Base-by-base conservation (phyloP, 805 yeast genomes). In the Sporopachydermia quercuum region DNA sequence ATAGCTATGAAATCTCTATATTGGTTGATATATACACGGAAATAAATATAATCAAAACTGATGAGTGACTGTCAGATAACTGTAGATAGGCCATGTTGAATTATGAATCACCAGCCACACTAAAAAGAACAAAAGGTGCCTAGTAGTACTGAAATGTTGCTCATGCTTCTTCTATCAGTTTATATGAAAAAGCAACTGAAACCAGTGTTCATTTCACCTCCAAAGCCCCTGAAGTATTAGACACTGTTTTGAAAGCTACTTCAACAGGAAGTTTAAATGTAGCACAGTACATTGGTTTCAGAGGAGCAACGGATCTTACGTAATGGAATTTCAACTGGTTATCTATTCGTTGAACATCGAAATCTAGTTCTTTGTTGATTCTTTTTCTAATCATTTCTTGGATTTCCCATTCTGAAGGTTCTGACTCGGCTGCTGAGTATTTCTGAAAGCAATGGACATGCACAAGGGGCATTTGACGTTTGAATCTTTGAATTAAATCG, bases 391-490 rank as follows among this genome's bases (percentile, higher is more conserved):
- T 70, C 47, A 94, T 67, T n/a, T 50, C 57, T 39, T 77, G 74
- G 16, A 89, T 61, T 36, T 74, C 85, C n/a, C 74, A 78, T 48
- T 70, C 63, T 0, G 74, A 51, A 3, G 94, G 89, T 47, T 76
- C 85, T 0, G 78, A 73, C 48, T 76, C 93, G 35, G 68, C 72
- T 1, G 79, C 78, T n/a, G 74, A 73, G 51, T 75, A 82, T 57
- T 93, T 91, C 57, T 83, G 91, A 63, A 91, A 91, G 57, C 96
- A 89, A 56, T 91, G 93, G 3, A 82, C 86, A 50, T 93, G 87
- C 30, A 91, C 70, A 43, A 63, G 61, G 1, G 97, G 97, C 42
- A 84, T 2, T 70, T 68, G 6, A 66, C 46, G 0, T 49, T 37
- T 37, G 34, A 38, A 14, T 54, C 57, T 49, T 37, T 55, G 59